These are phyloP conservation scores for Coemansia sp. DNA, from an alignment of 192 early-diverging fungal species.

Conservation along the genomic window DNA sequence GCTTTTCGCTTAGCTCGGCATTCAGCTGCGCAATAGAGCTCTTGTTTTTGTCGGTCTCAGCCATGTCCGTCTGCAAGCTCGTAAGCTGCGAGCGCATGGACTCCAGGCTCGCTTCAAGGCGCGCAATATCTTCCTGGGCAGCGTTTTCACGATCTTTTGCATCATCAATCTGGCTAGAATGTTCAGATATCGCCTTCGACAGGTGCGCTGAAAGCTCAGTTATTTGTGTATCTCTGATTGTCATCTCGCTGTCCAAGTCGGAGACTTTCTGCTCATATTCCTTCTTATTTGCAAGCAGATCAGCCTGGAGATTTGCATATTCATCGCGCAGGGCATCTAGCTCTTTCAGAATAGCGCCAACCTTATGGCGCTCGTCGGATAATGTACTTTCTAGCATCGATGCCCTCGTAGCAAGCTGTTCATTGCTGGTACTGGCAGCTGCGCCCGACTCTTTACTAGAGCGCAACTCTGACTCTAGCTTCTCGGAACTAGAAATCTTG, in stretches of 20 bases:
- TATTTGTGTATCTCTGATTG: background rate
- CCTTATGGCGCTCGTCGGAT: background rate
- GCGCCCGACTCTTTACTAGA: background rate
- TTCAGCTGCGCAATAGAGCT: conserved; percentile 10
- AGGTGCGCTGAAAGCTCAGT: conserved; percentile 1
- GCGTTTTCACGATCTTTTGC: background rate
- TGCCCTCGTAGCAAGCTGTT: background rate
- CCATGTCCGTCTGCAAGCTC: conserved; percentile 8
- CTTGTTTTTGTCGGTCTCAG: conserved; percentile 10
- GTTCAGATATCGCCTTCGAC: background rate
- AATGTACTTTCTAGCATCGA: background rate
- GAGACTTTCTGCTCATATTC: background rate
- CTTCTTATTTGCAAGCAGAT: background rate
- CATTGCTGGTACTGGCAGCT: background rate
- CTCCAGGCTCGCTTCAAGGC: conserved; percentile 6
- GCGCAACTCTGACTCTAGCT: conserved; percentile 1
- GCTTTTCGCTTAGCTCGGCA: conserved; percentile 18
- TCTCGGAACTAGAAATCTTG: background rate
- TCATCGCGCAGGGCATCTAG: background rate
- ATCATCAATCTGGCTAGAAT: background rate
- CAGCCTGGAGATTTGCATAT: background rate
- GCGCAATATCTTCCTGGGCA: background rate
- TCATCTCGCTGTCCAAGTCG: background rate
- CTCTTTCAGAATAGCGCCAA: background rate
- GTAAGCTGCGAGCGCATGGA: conserved; percentile 4